phyloP scores from a whole-genome alignment of 1,284 basidiomycete genomes.

The Volvariella volvacea region DNA sequence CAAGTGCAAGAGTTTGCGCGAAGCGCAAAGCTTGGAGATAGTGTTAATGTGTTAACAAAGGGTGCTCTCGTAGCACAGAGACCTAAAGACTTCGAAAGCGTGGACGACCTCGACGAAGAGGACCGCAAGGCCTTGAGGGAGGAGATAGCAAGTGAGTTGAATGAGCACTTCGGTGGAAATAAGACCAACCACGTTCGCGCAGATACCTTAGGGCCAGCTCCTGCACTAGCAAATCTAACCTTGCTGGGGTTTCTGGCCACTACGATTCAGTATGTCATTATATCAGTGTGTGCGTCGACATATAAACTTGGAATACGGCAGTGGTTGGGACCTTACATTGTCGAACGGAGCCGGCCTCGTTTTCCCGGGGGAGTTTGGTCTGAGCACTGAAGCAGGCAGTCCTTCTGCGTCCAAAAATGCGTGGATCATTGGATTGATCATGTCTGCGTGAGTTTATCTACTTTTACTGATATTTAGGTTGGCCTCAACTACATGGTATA shows the following conservation, averaged over 20 bases:
- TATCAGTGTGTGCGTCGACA: conserved; percentile 21
- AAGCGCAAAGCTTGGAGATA: too few relatives aligned
- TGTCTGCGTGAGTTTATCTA: conserved; percentile 22
- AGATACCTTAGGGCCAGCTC: conserved; percentile 45
- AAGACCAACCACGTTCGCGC: conserved; percentile 39
- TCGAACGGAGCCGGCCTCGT: conserved; percentile 55
- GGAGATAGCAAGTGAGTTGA: too few relatives aligned
- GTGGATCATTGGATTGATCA: conserved; percentile 36
- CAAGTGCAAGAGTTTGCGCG: too few relatives aligned
- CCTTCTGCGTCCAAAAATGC: conserved; percentile 21
- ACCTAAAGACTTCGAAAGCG: conserved; percentile 36
- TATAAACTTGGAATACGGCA: too few relatives aligned
- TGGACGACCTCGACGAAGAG: conserved; percentile 39
- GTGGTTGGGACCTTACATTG: conserved; percentile 49
- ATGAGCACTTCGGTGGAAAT: too few relatives aligned
- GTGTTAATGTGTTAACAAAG: too few relatives aligned
- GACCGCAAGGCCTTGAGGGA: conserved; percentile 30
- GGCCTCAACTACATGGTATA: too few relatives aligned
- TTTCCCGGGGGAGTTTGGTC: conserved; percentile 49
- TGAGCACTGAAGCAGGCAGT: too few relatives aligned
- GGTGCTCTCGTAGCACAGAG: conserved; percentile 54
- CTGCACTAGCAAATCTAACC: too few relatives aligned
- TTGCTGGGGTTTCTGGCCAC: too few relatives aligned
- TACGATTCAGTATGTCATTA: conserved; percentile 41
- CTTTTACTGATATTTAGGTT: not conserved